Base-by-base conservation (phyloP, 768 basidiomycete genomes). In the Paxillus ammoniavirescens region DNA sequence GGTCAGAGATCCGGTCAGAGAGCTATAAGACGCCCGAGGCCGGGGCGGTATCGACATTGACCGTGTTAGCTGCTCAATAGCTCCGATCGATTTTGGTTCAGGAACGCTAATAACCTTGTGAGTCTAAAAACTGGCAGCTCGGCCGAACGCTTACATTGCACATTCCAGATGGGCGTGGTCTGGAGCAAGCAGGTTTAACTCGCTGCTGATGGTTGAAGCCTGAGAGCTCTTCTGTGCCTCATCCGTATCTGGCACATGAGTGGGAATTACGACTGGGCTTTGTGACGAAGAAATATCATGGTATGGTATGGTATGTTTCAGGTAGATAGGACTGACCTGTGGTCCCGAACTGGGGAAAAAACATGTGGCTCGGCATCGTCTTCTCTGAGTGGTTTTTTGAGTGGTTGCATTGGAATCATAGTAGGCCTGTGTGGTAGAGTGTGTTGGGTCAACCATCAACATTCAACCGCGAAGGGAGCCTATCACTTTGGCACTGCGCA, bases 21-120 rank as follows among this genome's bases (percentile, higher is more conserved):
- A 59, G 28, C 49, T 50, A 49, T 61, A 61, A 2, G 62, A 68
- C 8, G 66, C 66, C 18, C n/a, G 57, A 26, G 50, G 62, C 2
- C 28, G 36, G 15, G 47, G 37, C 9, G 10, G 37, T 8, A 9
- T 47, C 5, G 41, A 36, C 23, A 9, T 18, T 2, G 35, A 43
- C 10, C 17, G 40, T 42, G 7, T 13, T 14, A n/a, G 13, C 15
- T 50, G 41, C 18, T 28, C 5, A 4, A n/a, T 21, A 14, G 18
- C n/a, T 40, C 57, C 58, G 7, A 30, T 30, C 3, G 23, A n/a
- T 18, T 60, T 56, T 18, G 47, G 48, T 48, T 60, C 55, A 49
- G 62, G 58, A 28, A 52, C 65, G 7, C 63, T 65, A 12, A 13
- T 1, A 8, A 30, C 14, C 6, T 26, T 14, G 30, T 49, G 13